Evolutionary conservation across 371 early-diverging fungal genomes (phyloP).

Genomic region (Quaeritorhiza haematococci): DNA sequence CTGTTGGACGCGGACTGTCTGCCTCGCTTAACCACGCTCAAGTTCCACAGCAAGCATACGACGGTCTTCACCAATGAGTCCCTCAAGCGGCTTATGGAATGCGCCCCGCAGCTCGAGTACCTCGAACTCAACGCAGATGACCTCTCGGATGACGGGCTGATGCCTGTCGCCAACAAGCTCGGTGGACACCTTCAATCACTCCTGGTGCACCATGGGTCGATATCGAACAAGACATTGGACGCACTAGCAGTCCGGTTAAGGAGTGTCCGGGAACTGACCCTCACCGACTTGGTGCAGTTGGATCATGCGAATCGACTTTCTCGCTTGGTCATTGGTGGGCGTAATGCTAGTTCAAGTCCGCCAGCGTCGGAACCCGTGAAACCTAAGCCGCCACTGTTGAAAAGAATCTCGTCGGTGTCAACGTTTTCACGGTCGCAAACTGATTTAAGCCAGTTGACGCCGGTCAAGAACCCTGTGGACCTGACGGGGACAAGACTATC

Average conservation of each 20-base stretch:
- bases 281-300: conserved; percentile 27
- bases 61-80: conserved; percentile 25
- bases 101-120: conserved; percentile 22
- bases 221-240: conserved; percentile 14
- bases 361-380: background rate
- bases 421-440: no score
- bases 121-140: conserved; percentile 36
- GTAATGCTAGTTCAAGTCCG: background rate
- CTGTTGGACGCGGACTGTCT: conserved; percentile 18
- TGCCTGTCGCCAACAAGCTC: conserved; percentile 12
- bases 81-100: conserved; percentile 10
- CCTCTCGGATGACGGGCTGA: conserved; percentile 8
- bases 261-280: conserved; percentile 24
- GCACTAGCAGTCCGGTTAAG: conserved; percentile 7
- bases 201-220: conserved; percentile 28
- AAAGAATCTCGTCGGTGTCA: no score
- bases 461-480: no score
- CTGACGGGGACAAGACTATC: background rate
- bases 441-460: background rate
- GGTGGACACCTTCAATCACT: conserved; percentile 18
- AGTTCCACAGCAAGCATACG: conserved; percentile 37
- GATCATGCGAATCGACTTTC: background rate
- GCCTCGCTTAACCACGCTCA: conserved; percentile 21
- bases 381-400: background rate
- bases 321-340: background rate